Base-by-base conservation (phyloP, 1,284 basidiomycete species). In the Ganoderma leucocontextum region DNA sequence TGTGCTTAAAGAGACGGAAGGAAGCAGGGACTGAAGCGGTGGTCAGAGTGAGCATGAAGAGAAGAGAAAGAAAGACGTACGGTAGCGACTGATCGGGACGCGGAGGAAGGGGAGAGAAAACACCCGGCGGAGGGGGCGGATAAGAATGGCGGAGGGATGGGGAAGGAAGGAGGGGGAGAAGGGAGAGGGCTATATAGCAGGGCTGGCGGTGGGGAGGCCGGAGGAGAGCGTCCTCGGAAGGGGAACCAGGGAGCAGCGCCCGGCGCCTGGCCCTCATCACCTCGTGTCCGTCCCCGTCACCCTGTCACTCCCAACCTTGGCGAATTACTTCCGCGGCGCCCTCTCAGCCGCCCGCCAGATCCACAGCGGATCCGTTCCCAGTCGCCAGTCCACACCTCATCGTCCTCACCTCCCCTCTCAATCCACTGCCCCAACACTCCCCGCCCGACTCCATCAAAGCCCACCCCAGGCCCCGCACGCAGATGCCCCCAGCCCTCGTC, bases 1-100 rank as follows among this genome's bases (percentile, higher is more conserved):
- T 29, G 60, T 70, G 79, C 80, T 80, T 79, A 79, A 70, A 79
- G 77, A 80, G 78, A 77, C 75, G 76, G 78, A 82, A 80, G 78
- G 78, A 73, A 75, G 71, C 67, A 82, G 78, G 81, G 79, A 75
- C 78, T 80, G 74, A 63, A 73, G 76, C 69, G 71, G 52, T 29
- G 59, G 41, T 57, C 19, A 42, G 33, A 36, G 66, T 68, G 12
- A 67, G 69, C 44, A 17, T 67, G 64, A 66, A 71, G 75, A 57
- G 15, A 49, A 25, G 42, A 36, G 22, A 29, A 76, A 81, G 75
- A 73, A 77, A 75, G 72, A 78, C 75, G 73, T 63, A 73, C 69
- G 68, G 65, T 70, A 65, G 53, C 59, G 70, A 74, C 63, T 47
- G 65, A 47, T 58, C 42, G 47, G 63, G 63, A 47, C 47, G 61